These are phyloP conservation scores for Spathaspora sp. DNA, from an alignment of 805 yeast species.

Conservation along the genomic window DNA sequence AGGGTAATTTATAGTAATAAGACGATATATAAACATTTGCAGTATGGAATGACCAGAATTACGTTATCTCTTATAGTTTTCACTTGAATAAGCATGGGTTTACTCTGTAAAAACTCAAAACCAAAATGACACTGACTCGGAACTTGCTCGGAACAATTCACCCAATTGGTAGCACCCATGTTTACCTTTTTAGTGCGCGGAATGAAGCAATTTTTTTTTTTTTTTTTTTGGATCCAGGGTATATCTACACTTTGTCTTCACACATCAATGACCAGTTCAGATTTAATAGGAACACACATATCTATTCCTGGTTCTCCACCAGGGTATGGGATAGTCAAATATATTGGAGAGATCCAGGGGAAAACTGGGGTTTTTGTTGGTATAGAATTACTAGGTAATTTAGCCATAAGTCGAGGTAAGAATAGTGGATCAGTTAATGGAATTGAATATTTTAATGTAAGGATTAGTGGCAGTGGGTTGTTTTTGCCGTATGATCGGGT, in stretches of 20 bases:
- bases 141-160: no score
- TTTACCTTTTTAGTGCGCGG: no score
- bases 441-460: slow-evolving; percentile 60
- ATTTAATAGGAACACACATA: slow-evolving; percentile 31
- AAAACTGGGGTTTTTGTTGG: slow-evolving; percentile 82
- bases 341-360: slow-evolving; percentile 68
- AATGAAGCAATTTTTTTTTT: no score
- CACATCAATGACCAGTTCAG: slow-evolving; percentile 18
- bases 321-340: slow-evolving; percentile 60
- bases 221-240: not conserved
- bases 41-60: no score
- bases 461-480: slow-evolving; percentile 64
- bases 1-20: no score
- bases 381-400: slow-evolving; percentile 70
- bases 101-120: no score
- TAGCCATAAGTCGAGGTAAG: slow-evolving; percentile 61
- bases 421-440: slow-evolving; percentile 85
- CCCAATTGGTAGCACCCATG: no score
- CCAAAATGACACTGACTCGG: no score
- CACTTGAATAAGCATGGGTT: no score
- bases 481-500: slow-evolving; percentile 60
- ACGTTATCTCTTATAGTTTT: no score
- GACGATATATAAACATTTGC: no score
- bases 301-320: slow-evolving; percentile 63
- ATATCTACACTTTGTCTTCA: not conserved